Evolutionary conservation across 1,284 basidiomycete species (phyloP), one percentile per base, ranked within the genome.

Genomic region (Polyporus tsugae): DNA sequence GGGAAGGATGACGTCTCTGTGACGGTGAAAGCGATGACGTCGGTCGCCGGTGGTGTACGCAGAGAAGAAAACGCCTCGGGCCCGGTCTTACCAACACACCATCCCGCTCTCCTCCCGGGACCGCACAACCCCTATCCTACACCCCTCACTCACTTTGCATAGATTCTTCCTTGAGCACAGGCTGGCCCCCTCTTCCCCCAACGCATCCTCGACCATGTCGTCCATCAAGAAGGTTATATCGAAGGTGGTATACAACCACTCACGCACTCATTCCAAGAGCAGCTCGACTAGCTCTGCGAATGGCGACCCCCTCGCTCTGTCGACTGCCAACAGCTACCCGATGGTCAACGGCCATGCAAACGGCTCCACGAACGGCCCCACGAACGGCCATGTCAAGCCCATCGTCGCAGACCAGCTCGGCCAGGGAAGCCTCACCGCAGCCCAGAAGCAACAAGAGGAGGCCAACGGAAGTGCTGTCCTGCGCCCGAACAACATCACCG

Each of bases 201-300:
- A 36, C 55, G 53, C 22, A 35, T 11, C 22, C 29, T 55, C 62
- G 63, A 55, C 64, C 62, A 72, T 72, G 71, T 60, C 71, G 59
- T 63, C 74, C 17, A 57, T 75, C 66, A 72, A 71, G 69, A 71
- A 70, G 64, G 71, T 63, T n/a, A 35, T 75, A 60, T 62, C 74
- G 17, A 72, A 68, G 64, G 69, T 75, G 60, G 69, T 73, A 62
- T 59, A 29, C 61, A 38, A 67, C 4, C 72, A 72, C 49, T 66
- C 70, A 2, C 72, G 73, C 60, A 67, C 71, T 1, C 46, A 59
- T 38, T 70, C 69, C 33, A 71, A 68, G 59, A 59, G 59, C 55
- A 72, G 63, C 61, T 62, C 66, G 17, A 38, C 36, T 2, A 29
- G 58, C 25, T 41, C 60, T n/a, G 2, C 59, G 36, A 72, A 71